Evolutionary conservation across 208 protist genomes (phyloP).

Genomic region (Porcisia deanei): DNA sequence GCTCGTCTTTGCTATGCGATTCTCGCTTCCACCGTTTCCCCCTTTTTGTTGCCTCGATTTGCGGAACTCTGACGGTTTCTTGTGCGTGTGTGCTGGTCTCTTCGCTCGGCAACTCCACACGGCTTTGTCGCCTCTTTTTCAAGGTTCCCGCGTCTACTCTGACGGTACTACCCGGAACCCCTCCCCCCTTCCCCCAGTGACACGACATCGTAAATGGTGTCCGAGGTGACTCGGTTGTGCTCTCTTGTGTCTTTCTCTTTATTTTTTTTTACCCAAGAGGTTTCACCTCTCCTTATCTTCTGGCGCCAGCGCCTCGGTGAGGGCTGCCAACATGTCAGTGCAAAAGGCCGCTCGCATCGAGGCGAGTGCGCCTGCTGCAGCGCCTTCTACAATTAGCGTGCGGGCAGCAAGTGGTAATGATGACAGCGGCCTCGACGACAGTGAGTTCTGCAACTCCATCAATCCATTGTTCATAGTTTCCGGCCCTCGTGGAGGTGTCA

Average conservation of each 20-base stretch:
- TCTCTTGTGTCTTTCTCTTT: background rate
- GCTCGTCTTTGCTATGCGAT: background rate
- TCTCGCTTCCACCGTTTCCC: background rate
- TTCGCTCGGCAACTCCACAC: background rate
- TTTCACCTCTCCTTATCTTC: background rate
- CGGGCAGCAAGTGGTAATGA: slow-evolving; percentile 1
- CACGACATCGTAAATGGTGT: background rate
- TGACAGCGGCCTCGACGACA: slow-evolving; percentile 12
- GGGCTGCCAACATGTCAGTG: background rate
- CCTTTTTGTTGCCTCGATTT: background rate
- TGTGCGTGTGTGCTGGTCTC: background rate
- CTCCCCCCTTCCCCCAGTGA: background rate
- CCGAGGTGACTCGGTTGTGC: background rate
- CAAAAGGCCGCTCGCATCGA: slow-evolving; percentile 14
- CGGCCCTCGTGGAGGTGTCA: slow-evolving; percentile 50
- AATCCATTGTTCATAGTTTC: slow-evolving; percentile 73
- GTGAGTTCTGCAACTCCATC: slow-evolving; percentile 27
- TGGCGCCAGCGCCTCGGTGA: background rate
- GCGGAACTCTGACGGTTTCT: too few relatives aligned
- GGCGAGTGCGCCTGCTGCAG: background rate
- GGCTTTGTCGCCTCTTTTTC: background rate
- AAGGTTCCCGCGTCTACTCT: background rate
- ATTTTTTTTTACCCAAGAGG: background rate
- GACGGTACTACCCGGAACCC: background rate
- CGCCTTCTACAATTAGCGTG: background rate